Conservation (phyloP, 176 grass and related monocot species). For the Typha latifolia region DNA sequence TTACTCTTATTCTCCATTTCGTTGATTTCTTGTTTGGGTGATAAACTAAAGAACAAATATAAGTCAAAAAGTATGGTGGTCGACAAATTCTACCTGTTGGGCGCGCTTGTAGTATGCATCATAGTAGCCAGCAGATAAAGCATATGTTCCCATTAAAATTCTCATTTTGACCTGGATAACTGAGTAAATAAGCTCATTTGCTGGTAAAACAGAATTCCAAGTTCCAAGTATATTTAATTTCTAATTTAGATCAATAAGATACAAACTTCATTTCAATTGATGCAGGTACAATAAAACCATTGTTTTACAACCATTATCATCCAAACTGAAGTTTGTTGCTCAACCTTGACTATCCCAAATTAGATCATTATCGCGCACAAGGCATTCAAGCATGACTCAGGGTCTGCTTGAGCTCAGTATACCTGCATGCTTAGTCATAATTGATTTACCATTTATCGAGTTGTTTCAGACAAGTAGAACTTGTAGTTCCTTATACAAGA, state of each 20-base stretch:
- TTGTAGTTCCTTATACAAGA: neutral
- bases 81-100: conserved; percentile 54
- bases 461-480: neutral
- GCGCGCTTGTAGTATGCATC: conserved; percentile 93
- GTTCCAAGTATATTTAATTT: neutral
- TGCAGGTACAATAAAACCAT: neutral
- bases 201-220: conserved; percentile 10
- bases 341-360: neutral
- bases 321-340: neutral
- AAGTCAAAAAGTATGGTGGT: conserved; percentile 6
- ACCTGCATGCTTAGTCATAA: neutral
- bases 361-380: neutral
- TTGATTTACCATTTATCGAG: neutral
- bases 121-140: conserved; percentile 90
- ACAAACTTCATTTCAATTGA: neutral
- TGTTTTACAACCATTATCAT: neutral
- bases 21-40: neutral
- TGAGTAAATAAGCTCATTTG: conserved; percentile 10
- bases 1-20: neutral
- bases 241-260: neutral
- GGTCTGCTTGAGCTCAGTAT: neutral
- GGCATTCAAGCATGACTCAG: too few relatives aligned
- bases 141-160: conserved; percentile 99
- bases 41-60: conserved; percentile 7
- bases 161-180: conserved; percentile 90